Conservation (phyloP, 1,139 yeast genomes). For the Diutina scorzettiae region DNA sequence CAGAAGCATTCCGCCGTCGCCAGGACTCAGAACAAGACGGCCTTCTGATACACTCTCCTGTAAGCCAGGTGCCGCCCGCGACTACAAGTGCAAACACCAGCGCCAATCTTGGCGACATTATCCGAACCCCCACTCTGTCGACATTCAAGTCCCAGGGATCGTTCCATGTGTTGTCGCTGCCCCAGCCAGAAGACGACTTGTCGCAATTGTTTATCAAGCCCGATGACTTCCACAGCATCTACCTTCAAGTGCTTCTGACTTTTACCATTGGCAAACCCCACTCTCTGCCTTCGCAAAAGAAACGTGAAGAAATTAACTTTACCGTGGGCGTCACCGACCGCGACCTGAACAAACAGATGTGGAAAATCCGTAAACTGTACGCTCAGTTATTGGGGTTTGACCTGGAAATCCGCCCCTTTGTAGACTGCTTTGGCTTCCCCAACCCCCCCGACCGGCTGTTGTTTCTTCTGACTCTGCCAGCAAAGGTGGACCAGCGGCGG, state of each 20-base stretch:
- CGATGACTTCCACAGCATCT: slow-evolving; percentile 50
- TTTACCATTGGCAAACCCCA: slow-evolving; percentile 15
- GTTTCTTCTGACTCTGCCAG: slow-evolving; percentile 50
- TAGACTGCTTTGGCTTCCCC: slow-evolving; percentile 52
- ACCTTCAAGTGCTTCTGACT: slow-evolving; percentile 47
- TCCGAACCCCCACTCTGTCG: background rate
- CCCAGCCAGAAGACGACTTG: slow-evolving; percentile 24
- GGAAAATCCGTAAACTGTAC: slow-evolving; percentile 56
- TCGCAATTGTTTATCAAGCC: slow-evolving; percentile 48
- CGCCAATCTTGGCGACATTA: background rate
- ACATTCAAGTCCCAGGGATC: background rate
- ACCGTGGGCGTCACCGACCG: slow-evolving; percentile 52
- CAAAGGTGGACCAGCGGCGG: slow-evolving; percentile 52
- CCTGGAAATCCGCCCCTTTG: slow-evolving; percentile 38
- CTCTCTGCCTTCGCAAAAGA: slow-evolving; percentile 12
- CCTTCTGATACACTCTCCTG: background rate
- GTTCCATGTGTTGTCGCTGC: slow-evolving; percentile 4
- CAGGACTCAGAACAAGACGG: background rate
- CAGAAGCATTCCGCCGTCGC: slow-evolving; percentile 1
- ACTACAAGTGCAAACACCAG: no score
- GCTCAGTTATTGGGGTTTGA: slow-evolving; percentile 47
- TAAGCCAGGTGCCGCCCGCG: background rate
- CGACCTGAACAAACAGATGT: slow-evolving; percentile 50
- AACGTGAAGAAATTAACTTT: slow-evolving; percentile 45
- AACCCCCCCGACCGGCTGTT: slow-evolving; percentile 43